Conservation (phyloP, 306 rosid genomes). For the Ormosia emarginata region DNA sequence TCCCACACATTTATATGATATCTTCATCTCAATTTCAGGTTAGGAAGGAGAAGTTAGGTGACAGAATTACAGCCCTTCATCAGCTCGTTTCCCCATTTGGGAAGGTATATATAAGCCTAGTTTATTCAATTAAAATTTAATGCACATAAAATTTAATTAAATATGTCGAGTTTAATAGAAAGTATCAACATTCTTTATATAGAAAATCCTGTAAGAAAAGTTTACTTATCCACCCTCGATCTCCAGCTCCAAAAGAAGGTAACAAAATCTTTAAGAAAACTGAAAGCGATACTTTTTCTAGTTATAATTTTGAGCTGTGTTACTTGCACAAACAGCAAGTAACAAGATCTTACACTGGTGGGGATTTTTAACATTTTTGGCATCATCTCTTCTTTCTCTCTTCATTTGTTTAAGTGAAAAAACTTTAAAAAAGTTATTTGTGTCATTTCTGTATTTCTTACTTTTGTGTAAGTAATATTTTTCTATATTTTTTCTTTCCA, state of each 20-base stretch:
- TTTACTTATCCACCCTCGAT: not conserved
- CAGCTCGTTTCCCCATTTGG: conserved; percentile 99
- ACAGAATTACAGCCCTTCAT: conserved; percentile 96
- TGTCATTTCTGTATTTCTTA: too few relatives aligned
- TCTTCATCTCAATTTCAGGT: conserved; percentile 55
- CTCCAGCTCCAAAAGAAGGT: not conserved
- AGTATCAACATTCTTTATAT: not conserved
- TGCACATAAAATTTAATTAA: not conserved
- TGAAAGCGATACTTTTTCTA: not conserved
- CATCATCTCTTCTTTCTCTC: too few relatives aligned
- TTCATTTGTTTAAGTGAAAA: too few relatives aligned
- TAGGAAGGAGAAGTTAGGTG: conserved; percentile 99
- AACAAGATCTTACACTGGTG: too few relatives aligned
- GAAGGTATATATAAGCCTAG: conserved; percentile 52
- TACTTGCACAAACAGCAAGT: too few relatives aligned
- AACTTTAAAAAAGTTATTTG: too few relatives aligned
- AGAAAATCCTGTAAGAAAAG: conserved; percentile 16
- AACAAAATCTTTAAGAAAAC: not conserved
- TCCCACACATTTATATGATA: conserved; percentile 12
- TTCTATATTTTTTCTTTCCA: not conserved
- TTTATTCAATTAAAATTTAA: not conserved
- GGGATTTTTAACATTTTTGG: too few relatives aligned
- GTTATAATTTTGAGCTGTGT: not conserved
- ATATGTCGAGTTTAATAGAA: not conserved
- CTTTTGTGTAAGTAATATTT: too few relatives aligned